These are phyloP conservation scores for Inga oerstediana DNA, from an alignment of 306 rosid genomes.

Conservation along the genomic window DNA sequence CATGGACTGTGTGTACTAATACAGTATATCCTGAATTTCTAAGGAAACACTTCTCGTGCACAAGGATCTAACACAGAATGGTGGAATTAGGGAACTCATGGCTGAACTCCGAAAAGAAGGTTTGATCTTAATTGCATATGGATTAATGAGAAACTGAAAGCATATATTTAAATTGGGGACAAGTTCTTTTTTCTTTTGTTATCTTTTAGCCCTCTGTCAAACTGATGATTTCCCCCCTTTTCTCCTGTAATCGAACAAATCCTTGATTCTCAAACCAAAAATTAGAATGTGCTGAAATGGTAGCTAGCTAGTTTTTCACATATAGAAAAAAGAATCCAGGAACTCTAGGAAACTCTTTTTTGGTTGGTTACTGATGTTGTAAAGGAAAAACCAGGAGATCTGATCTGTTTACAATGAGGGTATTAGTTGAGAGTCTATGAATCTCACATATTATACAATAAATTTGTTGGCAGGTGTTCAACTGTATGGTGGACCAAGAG, in stretches of 20 bases:
- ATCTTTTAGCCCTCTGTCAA: neutral
- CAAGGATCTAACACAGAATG: constrained; percentile 58
- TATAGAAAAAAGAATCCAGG: neutral
- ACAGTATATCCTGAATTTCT: constrained; percentile 32
- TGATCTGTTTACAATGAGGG: neutral
- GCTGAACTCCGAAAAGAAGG: constrained; percentile 70
- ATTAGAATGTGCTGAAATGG: neutral
- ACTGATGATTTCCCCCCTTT: neutral
- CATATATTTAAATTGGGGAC: constrained; percentile 9
- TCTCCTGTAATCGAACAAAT: neutral
- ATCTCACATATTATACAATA: constrained; percentile 4
- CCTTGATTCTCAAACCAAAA: neutral
- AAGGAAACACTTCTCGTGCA: constrained; percentile 93
- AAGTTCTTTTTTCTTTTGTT: neutral
- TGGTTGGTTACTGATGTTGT: neutral
- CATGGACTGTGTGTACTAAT: constrained; percentile 8
- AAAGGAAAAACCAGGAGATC: neutral
- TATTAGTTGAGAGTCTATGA: neutral
- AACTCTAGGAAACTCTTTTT: neutral
- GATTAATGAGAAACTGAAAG: constrained; percentile 15
- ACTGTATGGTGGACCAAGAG: constrained; percentile 78
- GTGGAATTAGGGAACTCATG: constrained; percentile 55
- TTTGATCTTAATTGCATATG: constrained; percentile 33
- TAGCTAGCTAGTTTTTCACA: neutral
- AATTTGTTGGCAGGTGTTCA: constrained; percentile 64